Evolutionary conservation across 2,329 filamentous ascomycete species (phyloP), one percentile per base, ranked within the genome.

Genomic region (Verticillium nonalfalfae): DNA sequence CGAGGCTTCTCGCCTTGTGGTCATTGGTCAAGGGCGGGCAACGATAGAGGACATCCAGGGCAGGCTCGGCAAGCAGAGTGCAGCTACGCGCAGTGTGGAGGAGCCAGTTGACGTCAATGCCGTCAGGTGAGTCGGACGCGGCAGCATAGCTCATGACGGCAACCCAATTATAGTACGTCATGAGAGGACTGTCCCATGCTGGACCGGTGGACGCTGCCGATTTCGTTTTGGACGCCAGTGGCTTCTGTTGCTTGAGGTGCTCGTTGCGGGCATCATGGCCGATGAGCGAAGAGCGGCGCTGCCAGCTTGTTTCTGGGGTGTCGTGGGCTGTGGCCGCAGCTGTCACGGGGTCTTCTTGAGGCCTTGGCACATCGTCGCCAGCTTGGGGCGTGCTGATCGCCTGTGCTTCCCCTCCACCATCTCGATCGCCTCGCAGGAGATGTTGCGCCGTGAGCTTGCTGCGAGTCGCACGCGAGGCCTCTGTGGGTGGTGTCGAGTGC

Each of bases 71-170:
- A 61, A 93, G 91, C 2, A 80, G 73, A 58, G 79, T 83, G 66
- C 88, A 93, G 15, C 86, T 76, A 1, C 81, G 79, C 39, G 89
- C 85, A 55, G 84, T 76, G n/a, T 79, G 78, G 10, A 89, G 73
- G 7, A 96, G 82, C 89, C 89, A 92, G 67, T 80, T 78, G 13
- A 78, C 79, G 68, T 78, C 76, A 69, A 76, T 67, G 75, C 78
- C 68, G n/a, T 75, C 75, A 5, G 75, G 69, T 1, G 71, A 68
- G 9, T 69, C 67, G 36, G 79, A 75, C 58, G 81, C 80, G 15
- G 88, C 85, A 11, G 90, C 87, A 71, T 85, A 86, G 56, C 83
- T 75, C 69, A 96, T 91, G 45, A 95, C 85, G 60, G 86, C 81
- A 31, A 86, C 76, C 65, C 93, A 85, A 15, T 91, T 81, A 56